Evolutionary conservation across 345 rosid species (phyloP), one percentile per base, ranked within the genome.

Genomic region (Raphanus raphanistrum): DNA sequence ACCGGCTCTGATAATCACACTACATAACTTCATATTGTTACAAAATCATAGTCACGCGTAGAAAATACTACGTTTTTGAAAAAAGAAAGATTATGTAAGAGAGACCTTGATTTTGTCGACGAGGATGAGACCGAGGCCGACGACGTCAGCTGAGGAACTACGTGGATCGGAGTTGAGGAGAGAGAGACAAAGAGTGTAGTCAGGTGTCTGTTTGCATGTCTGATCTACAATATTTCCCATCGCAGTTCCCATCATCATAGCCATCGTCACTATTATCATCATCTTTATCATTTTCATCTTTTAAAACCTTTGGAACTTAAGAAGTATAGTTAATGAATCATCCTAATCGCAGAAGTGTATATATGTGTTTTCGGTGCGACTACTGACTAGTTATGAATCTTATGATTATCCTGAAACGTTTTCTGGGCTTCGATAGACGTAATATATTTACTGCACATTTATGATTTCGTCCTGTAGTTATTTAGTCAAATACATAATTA

Each of bases 111-210:
- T 68, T 66, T 80, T 68, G 35, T 75, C 76, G 8, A 79, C 75
- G 29, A 72, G 68, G 75, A 87, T 79, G 33, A 65, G 74, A 17
- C 45, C 84, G 6, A 84, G 76, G 31, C 81, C 84, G 25, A 17
- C 29, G 4, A 67, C 68, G 13, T 82, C 83, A 0, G 85, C 77
- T 6, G 62, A n/a, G 26, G 83, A 54, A 78, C 83, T 76, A 69
- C 73, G 69, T 62, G 85, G 83, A 79, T 84, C 81, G 0, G 86
- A 79, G 54, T 41, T n/a, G 29, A 82, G 83, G 4, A 80, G 57
- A 15, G 80, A 76, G 1, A 63, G 9, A 70, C 86, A 86, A 10
- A 82, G 82, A 26, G 58, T 71, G 75, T 66, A 72, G 26, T 61
- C 50, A 4, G 82, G 84, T 45, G 78, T 84, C 8, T 73, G 45